Base-by-base conservation (phyloP, 2,329 filamentous ascomycete species). In the Rhynchosporium agropyri region DNA sequence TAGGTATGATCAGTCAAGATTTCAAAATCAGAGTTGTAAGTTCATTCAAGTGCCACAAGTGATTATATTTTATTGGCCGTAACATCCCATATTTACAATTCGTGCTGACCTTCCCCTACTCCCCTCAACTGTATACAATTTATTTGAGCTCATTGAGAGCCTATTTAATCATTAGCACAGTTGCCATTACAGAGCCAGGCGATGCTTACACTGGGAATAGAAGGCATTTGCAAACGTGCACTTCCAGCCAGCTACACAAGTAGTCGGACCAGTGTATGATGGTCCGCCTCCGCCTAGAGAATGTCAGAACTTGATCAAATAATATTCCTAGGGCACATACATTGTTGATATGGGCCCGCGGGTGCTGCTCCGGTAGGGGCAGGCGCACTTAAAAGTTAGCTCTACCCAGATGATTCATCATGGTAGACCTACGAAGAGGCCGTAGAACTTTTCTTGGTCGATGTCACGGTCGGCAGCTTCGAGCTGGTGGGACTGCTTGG, bases 141-240 rank as follows among this genome's bases (percentile, higher is more conserved):
- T 36, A 15, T 20, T 20, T 20, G 20, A 28, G 4, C 12, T 43
- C 20, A 57, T 33, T 57, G 57, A 8, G 43, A 36, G n/a, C 57
- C 46, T 51, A 26, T 33, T 4, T 29, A 20, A 33, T 20, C 20
- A 13, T 59, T 38, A 59, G 36, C 13, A 33, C 15, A 4, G 4
- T 29, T 7, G 29, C 9, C 33, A 26, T 4, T 15, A 7, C 1
- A 5, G 9, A 45, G 3, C 43, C 7, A 42, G 36, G 33, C 15
- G 26, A 3, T 2, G 33, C 53, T 53, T 55, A 65, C 65, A 67
- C 50, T 67, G 66, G 15, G 67, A 69, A 20, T 68, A 69, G 36
- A 33, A 69, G 1, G 46, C 31, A 28, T 65, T 69, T 33, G 61
- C 63, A 55, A 29, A 61, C 8, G 54, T 64, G 48, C 67, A 69